phyloP scores from a whole-genome alignment of 108 stramenopile genomes.

The Pseudonitzschia pungens region DNA sequence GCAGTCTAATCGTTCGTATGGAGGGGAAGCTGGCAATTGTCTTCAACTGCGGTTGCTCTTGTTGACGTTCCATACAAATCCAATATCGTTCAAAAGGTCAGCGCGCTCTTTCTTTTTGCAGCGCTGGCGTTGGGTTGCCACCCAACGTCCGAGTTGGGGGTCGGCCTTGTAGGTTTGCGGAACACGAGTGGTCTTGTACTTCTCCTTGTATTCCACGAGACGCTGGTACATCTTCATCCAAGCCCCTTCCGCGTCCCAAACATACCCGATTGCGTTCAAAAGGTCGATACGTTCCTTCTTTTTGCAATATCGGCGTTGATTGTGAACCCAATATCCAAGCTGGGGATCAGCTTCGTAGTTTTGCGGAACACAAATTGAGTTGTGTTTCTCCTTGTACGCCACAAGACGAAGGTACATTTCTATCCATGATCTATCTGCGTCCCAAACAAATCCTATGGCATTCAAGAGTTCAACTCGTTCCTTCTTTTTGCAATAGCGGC shows the following conservation, averaged over 20 bases:
- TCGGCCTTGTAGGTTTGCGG: not conserved
- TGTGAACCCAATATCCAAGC: conserved; percentile 1
- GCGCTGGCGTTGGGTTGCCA: not conserved
- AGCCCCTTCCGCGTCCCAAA: not conserved
- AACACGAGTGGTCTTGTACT: not conserved
- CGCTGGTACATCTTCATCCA: conserved; percentile 2
- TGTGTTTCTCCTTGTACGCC: not conserved
- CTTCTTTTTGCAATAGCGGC: not conserved
- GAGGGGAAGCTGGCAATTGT: no score
- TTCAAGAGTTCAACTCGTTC: not conserved
- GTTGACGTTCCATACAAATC: conserved; percentile 5
- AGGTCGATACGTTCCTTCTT: not conserved
- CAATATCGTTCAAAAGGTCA: not conserved
- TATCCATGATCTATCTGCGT: not conserved
- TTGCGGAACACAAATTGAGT: not conserved
- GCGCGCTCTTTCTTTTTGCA: not conserved
- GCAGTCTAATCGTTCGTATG: no score
- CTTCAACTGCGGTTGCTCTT: not conserved
- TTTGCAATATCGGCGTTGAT: not conserved
- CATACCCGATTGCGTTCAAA: not conserved
- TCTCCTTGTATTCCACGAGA: not conserved
- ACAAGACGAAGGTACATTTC: not conserved
- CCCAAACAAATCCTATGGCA: not conserved
- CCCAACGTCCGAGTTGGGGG: not conserved
- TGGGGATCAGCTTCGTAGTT: not conserved